Percentiles rank a stretch among this genome's conserved stretches.
Conservation (phyloP, 768 basidiomycete species). For the Tubosaeta sp. region DNA sequence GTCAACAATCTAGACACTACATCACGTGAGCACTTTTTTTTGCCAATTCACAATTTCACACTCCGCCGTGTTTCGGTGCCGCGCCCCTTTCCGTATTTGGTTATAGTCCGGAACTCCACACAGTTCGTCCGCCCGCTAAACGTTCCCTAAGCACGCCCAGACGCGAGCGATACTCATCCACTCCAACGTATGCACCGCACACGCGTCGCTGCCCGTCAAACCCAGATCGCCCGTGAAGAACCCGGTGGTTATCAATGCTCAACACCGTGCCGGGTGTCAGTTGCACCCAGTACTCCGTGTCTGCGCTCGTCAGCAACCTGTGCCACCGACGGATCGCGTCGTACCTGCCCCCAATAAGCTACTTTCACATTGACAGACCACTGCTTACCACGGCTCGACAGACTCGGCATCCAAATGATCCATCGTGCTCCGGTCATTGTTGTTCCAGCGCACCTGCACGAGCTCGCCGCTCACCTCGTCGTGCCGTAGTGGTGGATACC, state of each 20-base stretch:
- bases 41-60: slow-evolving; percentile 19
- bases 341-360: slow-evolving; percentile 47
- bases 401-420: slow-evolving; percentile 49
- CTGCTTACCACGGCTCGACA: slow-evolving; percentile 68
- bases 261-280: slow-evolving; percentile 84
- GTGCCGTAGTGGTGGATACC: slow-evolving; percentile 71
- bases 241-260: slow-evolving; percentile 92
- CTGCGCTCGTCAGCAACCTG: slow-evolving; percentile 63
- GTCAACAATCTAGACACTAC: slow-evolving; percentile 12
- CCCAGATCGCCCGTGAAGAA: slow-evolving; percentile 89
- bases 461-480: slow-evolving; percentile 57
- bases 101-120: slow-evolving; percentile 59
- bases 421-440: slow-evolving; percentile 87
- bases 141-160: slow-evolving; percentile 63
- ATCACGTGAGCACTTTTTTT: slow-evolving; percentile 18
- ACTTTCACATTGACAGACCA: background rate
- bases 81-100: slow-evolving; percentile 6
- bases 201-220: slow-evolving; percentile 86
- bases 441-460: slow-evolving; percentile 87
- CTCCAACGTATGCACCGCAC: slow-evolving; percentile 93
- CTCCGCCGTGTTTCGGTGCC: slow-evolving; percentile 19
- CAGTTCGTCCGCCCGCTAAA: slow-evolving; percentile 39
- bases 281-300: slow-evolving; percentile 91
- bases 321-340: slow-evolving; percentile 80
- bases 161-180: slow-evolving; percentile 85